These are phyloP conservation scores for Pyrus pyrifolia DNA, from an alignment of 306 rosid species.

Conservation along the genomic window DNA sequence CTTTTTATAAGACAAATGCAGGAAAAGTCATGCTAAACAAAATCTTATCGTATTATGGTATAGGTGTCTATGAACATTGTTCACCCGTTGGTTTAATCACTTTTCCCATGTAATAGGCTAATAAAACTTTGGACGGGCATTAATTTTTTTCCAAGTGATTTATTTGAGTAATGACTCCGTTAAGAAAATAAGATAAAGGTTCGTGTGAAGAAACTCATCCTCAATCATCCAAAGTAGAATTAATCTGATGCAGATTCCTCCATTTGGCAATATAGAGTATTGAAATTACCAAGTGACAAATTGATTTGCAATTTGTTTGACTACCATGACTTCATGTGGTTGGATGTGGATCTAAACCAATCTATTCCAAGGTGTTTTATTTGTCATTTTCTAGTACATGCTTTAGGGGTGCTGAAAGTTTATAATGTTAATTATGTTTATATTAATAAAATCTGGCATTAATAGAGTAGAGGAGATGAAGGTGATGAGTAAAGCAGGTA, in stretches of 20 bases:
- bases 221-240: background rate
- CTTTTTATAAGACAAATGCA: background rate
- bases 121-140: background rate
- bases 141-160: background rate
- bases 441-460: background rate
- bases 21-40: background rate
- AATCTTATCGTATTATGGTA: background rate
- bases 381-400: background rate
- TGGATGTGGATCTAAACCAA: background rate
- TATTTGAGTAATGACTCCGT: background rate
- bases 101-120: background rate
- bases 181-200: background rate
- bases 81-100: background rate
- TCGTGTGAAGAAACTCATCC: background rate
- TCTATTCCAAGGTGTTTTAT: background rate
- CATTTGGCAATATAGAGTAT: background rate
- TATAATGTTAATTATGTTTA: background rate
- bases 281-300: background rate
- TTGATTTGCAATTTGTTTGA: background rate
- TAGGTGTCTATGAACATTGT: background rate
- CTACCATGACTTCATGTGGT: background rate
- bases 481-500: constrained; percentile 47
- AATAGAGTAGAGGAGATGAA: constrained; percentile 32
- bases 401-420: background rate
- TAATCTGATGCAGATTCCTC: background rate